phyloP scores from a whole-genome alignment of 2,329 filamentous ascomycete genomes.

The Tolypocladium guangdongense region DNA sequence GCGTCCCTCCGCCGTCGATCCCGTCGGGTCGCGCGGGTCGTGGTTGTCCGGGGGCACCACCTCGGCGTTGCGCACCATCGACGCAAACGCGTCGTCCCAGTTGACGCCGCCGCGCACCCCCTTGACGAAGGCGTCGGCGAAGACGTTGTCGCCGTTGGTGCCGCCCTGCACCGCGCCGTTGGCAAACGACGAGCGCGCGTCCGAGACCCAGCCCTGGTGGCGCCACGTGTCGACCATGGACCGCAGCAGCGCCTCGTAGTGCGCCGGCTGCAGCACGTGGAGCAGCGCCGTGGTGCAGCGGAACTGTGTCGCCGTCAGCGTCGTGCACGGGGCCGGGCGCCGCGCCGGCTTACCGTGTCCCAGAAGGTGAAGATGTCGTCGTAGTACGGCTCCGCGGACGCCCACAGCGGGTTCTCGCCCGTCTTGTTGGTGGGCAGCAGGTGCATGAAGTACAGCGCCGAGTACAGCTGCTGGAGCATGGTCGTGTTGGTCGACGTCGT shows the following conservation, averaged over 20 bases:
- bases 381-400: slow-evolving; percentile 55
- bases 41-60: slow-evolving; percentile 47
- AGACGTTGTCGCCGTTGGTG: slow-evolving; percentile 59
- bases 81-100: slow-evolving; percentile 51
- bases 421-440: slow-evolving; percentile 60
- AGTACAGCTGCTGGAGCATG: slow-evolving; percentile 52
- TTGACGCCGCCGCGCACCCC: slow-evolving; percentile 51
- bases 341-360: no score
- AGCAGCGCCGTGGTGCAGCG: slow-evolving; percentile 54
- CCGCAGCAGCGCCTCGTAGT: slow-evolving; percentile 55
- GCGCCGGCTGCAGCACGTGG: slow-evolving; percentile 51
- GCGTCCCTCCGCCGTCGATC: slow-evolving; percentile 56
- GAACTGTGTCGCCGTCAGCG: slow-evolving; percentile 27
- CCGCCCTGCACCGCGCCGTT: slow-evolving; percentile 62
- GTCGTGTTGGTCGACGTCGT: slow-evolving; percentile 43
- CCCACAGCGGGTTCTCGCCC: slow-evolving; percentile 59
- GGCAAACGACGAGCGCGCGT: slow-evolving; percentile 56
- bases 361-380: slow-evolving; percentile 63
- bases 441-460: slow-evolving; percentile 59
- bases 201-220: slow-evolving; percentile 52
- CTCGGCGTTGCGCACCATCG: slow-evolving; percentile 59
- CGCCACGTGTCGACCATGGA: slow-evolving; percentile 60
- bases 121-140: slow-evolving; percentile 63
- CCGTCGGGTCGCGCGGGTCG: slow-evolving; percentile 44
- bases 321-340: no score